Evolutionary conservation across 495 filamentous ascomycete genomes (phyloP).

Genomic region (Neurospora tetrasperma): DNA sequence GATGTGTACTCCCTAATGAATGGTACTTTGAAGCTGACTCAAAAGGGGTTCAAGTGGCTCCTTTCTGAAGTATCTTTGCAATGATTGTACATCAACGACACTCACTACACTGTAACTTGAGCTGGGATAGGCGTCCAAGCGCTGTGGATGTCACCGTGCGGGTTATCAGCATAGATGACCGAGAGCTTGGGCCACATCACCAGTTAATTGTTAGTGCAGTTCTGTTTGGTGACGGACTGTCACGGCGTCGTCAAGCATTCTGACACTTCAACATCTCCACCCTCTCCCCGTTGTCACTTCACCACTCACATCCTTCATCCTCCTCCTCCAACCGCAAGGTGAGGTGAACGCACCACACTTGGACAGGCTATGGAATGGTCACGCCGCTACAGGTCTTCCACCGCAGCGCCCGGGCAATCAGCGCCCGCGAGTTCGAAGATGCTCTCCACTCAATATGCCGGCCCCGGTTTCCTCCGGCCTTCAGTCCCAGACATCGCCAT

Average conservation of each 20-base stretch:
- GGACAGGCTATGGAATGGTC: constrained; percentile 32
- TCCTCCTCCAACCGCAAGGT: background rate
- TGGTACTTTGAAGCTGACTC: background rate
- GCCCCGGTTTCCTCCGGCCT: constrained; percentile 27
- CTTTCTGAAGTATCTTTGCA: background rate
- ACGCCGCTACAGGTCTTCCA: constrained; percentile 30
- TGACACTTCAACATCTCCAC: background rate
- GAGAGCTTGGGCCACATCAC: background rate
- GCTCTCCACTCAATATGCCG: constrained; percentile 41
- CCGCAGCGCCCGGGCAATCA: constrained; percentile 37
- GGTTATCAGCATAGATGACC: too few relatives aligned
- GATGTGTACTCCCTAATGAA: background rate
- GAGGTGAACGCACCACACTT: background rate
- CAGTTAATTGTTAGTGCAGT: background rate
- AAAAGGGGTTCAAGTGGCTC: background rate
- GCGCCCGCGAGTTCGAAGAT: constrained; percentile 40
- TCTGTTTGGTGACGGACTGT: background rate
- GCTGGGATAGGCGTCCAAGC: background rate
- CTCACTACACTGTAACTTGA: background rate
- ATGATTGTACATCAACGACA: background rate
- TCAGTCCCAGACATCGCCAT: constrained; percentile 12
- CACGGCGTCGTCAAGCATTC: background rate
- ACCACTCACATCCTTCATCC: background rate
- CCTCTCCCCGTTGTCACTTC: background rate
- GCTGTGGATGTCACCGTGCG: background rate